Evolutionary conservation across 2,329 filamentous ascomycete genomes (phyloP).

Genomic region (Monosporascus sp.): DNA sequence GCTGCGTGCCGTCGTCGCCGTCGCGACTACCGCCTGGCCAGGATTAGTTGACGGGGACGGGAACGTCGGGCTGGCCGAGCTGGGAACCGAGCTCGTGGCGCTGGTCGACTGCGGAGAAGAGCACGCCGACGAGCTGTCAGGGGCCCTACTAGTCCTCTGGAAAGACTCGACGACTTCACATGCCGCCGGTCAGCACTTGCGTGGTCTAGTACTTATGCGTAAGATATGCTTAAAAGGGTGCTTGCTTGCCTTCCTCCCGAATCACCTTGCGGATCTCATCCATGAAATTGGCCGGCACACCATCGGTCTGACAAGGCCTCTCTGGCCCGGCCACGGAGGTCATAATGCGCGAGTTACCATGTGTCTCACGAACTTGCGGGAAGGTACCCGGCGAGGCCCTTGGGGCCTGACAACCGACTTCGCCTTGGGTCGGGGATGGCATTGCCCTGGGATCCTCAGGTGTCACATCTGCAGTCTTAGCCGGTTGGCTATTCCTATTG

Average conservation of each 20-base stretch:
- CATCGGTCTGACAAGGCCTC: neutral
- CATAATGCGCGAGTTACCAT: neutral
- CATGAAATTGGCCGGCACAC: constrained; percentile 9
- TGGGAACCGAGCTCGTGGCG: neutral
- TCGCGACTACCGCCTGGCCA: too few relatives aligned
- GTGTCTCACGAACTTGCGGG: neutral
- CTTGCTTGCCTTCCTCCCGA: constrained; percentile 11
- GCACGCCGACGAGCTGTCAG: too few relatives aligned
- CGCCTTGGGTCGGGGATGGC: neutral
- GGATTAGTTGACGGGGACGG: neutral
- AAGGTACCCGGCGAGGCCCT: neutral
- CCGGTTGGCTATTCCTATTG: neutral
- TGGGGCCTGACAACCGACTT: neutral
- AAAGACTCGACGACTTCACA: neutral
- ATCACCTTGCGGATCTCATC: constrained; percentile 13
- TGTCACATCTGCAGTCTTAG: too few relatives aligned
- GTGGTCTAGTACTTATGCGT: neutral
- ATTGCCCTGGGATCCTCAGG: too few relatives aligned
- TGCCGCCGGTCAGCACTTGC: neutral
- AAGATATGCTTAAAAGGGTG: neutral
- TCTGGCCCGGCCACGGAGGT: neutral
- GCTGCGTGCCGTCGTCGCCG: neutral
- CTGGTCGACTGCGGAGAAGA: neutral
- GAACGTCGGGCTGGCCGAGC: neutral
- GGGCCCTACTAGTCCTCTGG: neutral